phyloP scores from a whole-genome alignment of 2,329 filamentous ascomycete genomes.

The Paracoccidioides brasiliensis region DNA sequence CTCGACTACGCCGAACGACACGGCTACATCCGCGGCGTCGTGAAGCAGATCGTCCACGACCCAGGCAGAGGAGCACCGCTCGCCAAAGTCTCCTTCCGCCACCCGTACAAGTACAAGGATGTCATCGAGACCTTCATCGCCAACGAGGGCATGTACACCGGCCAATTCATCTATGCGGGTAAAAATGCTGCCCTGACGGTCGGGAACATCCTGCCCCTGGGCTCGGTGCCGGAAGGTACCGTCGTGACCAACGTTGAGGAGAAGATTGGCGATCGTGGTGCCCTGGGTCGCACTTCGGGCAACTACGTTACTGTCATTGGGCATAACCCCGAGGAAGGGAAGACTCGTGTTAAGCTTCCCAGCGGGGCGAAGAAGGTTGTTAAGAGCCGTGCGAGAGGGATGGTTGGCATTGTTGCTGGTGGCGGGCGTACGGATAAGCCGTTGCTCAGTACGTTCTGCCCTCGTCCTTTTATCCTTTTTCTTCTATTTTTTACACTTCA shows the following conservation, averaged over 20 bases:
- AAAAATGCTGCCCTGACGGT: slow-evolving; percentile 96
- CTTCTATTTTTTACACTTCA: too few relatives aligned
- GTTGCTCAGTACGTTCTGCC: slow-evolving; percentile 57
- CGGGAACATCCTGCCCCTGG: slow-evolving; percentile 92
- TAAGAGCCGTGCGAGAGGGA: slow-evolving; percentile 80
- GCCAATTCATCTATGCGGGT: slow-evolving; percentile 99
- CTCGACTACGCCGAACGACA: slow-evolving; percentile 96
- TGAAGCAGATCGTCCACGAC: slow-evolving; percentile 99
- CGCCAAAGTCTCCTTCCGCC: slow-evolving; percentile 91
- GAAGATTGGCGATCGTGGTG: slow-evolving; percentile 93
- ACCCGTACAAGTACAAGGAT: slow-evolving; percentile 97
- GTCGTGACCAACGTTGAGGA: slow-evolving; percentile 99
- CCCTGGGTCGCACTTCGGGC: slow-evolving; percentile 90
- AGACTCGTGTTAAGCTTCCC: slow-evolving; percentile 99
- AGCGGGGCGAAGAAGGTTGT: slow-evolving; percentile 99
- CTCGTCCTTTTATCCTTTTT: background rate
- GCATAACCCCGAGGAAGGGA: slow-evolving; percentile 97
- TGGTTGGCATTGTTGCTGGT: slow-evolving; percentile 99
- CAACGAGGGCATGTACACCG: slow-evolving; percentile 99
- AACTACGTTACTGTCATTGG: slow-evolving; percentile 98
- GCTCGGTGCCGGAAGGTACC: slow-evolving; percentile 95
- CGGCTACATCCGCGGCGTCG: slow-evolving; percentile 93
- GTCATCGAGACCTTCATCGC: slow-evolving; percentile 99
- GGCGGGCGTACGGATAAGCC: slow-evolving; percentile 99
- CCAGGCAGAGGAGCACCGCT: slow-evolving; percentile 95